Percentiles rank a stretch among this genome's conserved stretches.
These are phyloP conservation scores for Solanum gandarillasii DNA, from an alignment of 257 asterid genomes.

Conservation along the genomic window DNA sequence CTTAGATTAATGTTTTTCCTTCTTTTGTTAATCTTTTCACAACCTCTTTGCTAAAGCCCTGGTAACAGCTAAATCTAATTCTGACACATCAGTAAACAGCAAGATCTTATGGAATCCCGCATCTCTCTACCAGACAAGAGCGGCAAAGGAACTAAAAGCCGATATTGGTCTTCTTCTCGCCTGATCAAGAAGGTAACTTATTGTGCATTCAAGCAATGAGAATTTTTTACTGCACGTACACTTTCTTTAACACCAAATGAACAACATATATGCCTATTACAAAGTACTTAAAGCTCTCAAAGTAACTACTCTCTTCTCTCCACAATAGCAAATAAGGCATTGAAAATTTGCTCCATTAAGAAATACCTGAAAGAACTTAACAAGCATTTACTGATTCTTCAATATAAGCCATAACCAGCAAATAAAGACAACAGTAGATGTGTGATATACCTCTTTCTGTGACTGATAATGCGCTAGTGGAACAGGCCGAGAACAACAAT, in stretches of 20 bases:
- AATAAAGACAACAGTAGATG: not conserved
- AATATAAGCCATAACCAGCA: not conserved
- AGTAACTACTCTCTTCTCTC: not conserved
- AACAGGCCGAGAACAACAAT: constrained; percentile 54
- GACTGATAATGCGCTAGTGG: constrained; percentile 68
- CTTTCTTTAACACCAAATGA: not conserved
- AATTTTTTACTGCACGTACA: not conserved
- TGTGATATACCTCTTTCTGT: constrained; percentile 70
- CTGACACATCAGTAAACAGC: not conserved
- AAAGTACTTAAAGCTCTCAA: not conserved
- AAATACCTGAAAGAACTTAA: not conserved
- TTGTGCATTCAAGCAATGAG: not conserved
- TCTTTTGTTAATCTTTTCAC: not conserved
- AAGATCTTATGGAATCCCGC: not conserved
- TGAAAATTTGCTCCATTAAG: not conserved
- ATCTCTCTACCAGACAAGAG: not conserved
- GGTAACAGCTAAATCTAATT: not conserved
- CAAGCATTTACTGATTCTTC: not conserved
- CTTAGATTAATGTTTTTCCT: not conserved
- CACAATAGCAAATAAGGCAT: not conserved
- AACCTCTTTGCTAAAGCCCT: not conserved
- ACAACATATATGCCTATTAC: not conserved
- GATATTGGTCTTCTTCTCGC: not conserved
- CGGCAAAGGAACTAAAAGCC: not conserved
- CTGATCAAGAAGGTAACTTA: not conserved